Conservation (phyloP, 2,329 filamentous ascomycete genomes). For the Verruconis gallopava region DNA sequence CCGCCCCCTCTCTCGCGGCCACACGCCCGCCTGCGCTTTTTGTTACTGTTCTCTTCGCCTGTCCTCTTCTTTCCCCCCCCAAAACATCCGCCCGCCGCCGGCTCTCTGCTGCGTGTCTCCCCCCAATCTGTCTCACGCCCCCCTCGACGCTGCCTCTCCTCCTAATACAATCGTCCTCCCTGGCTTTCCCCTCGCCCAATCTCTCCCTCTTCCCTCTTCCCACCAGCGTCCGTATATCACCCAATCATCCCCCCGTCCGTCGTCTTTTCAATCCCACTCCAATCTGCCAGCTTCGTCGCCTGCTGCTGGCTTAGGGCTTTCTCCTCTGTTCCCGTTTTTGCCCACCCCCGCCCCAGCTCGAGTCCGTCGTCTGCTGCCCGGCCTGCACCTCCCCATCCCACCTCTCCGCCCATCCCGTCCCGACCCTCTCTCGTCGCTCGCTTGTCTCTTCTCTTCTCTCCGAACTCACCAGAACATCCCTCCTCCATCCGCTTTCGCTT, state of each 20-base stretch:
- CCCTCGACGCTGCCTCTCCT: no score
- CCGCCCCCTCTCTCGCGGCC: no score
- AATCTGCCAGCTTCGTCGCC: no score
- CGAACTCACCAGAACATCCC: background rate
- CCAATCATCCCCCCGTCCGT: background rate
- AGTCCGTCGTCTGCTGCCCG: background rate
- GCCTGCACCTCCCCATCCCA: background rate
- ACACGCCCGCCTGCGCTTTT: no score
- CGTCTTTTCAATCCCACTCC: background rate
- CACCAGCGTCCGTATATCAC: background rate
- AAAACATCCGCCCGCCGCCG: no score
- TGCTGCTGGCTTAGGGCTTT: no score
- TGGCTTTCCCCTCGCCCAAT: background rate
- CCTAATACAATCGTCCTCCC: background rate
- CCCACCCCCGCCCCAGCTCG: constrained; percentile 1
- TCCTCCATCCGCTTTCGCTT: background rate
- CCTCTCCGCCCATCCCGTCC: background rate
- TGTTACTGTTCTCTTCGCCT: no score
- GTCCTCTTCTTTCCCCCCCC: no score
- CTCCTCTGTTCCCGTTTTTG: no score
- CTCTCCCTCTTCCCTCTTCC: background rate
- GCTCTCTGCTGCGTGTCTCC: no score
- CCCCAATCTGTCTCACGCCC: no score
- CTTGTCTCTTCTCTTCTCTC: background rate
- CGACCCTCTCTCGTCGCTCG: background rate